A percentile compares a stretch with the other conserved stretches of the same genome.
phyloP scores from a whole-genome alignment of 2,329 filamentous ascomycete species.

The Chaetomiaceae sp. region DNA sequence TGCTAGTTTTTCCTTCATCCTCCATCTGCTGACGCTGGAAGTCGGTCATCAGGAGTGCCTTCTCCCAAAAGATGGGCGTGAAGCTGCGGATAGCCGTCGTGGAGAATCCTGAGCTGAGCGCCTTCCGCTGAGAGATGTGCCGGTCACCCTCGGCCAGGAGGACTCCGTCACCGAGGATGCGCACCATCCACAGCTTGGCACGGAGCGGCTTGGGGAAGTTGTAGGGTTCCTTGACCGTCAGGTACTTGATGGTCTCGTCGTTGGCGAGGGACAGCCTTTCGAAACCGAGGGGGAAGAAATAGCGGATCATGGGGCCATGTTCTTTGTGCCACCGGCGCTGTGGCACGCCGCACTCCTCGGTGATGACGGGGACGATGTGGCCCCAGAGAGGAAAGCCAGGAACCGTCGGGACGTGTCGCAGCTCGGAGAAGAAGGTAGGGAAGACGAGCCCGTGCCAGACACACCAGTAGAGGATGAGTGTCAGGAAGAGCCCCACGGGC shows the following conservation, averaged over 20 bases:
- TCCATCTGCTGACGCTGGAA: constrained; percentile 36
- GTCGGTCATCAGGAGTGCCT: constrained; percentile 39
- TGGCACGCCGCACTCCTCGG: constrained; percentile 37
- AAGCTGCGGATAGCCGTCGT: constrained; percentile 32
- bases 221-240: constrained; percentile 40
- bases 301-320: constrained; percentile 39
- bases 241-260: constrained; percentile 40
- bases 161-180: constrained; percentile 40
- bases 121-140: constrained; percentile 37
- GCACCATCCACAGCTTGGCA: constrained; percentile 38
- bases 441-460: constrained; percentile 37
- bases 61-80: constrained; percentile 38
- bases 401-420: constrained; percentile 40
- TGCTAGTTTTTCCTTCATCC: constrained; percentile 25
- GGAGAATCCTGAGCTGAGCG: constrained; percentile 21
- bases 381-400: constrained; percentile 39
- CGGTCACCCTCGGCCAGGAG: constrained; percentile 39
- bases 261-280: constrained; percentile 41
- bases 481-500: constrained; percentile 8
- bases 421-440: constrained; percentile 38
- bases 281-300: constrained; percentile 42
- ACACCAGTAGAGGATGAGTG: constrained; percentile 29
- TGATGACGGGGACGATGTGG: constrained; percentile 39
- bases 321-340: constrained; percentile 39
- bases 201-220: constrained; percentile 29